Conservation (phyloP, 495 filamentous ascomycete species). For the Cercophora sp. region DNA sequence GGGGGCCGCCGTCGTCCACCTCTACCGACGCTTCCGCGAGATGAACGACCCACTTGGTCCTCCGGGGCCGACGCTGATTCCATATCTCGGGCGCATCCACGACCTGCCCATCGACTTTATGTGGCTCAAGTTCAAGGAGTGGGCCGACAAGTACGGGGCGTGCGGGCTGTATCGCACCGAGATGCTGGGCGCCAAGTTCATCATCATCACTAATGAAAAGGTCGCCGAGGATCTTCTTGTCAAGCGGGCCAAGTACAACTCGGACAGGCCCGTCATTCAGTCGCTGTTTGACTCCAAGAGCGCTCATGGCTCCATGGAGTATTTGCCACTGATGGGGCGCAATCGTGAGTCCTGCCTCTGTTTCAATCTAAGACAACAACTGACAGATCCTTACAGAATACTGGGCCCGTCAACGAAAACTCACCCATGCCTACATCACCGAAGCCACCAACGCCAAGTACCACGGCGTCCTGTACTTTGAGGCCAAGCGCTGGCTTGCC, state of each 20-base stretch:
- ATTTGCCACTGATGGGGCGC: slow-evolving; percentile 39
- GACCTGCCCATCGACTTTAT: slow-evolving; percentile 45
- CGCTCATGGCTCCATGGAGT: slow-evolving; percentile 36
- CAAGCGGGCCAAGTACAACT: slow-evolving; percentile 45
- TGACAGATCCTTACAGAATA: slow-evolving; percentile 24
- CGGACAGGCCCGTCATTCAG: slow-evolving; percentile 38
- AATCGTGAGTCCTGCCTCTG: slow-evolving; percentile 28
- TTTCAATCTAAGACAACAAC: not conserved
- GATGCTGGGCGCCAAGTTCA: slow-evolving; percentile 44
- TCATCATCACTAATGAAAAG: slow-evolving; percentile 50
- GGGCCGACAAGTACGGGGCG: slow-evolving; percentile 45
- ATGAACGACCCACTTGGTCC: slow-evolving; percentile 30
- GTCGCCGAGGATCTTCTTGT: slow-evolving; percentile 50
- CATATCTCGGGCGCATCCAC: slow-evolving; percentile 43
- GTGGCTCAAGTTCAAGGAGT: slow-evolving; percentile 52
- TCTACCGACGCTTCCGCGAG: slow-evolving; percentile 27
- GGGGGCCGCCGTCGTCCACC: slow-evolving; percentile 22
- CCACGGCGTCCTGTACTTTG: slow-evolving; percentile 36
- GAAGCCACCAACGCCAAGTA: slow-evolving; percentile 36
- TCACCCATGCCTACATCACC: slow-evolving; percentile 37
- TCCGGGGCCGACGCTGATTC: slow-evolving; percentile 37
- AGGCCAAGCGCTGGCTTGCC: slow-evolving; percentile 38
- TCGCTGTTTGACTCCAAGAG: slow-evolving; percentile 43
- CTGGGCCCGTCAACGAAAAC: slow-evolving; percentile 37
- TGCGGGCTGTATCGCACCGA: slow-evolving; percentile 43